These are phyloP conservation scores for Caryopteris hybrid DNA, from an alignment of 305 asterid species.

Conservation along the genomic window DNA sequence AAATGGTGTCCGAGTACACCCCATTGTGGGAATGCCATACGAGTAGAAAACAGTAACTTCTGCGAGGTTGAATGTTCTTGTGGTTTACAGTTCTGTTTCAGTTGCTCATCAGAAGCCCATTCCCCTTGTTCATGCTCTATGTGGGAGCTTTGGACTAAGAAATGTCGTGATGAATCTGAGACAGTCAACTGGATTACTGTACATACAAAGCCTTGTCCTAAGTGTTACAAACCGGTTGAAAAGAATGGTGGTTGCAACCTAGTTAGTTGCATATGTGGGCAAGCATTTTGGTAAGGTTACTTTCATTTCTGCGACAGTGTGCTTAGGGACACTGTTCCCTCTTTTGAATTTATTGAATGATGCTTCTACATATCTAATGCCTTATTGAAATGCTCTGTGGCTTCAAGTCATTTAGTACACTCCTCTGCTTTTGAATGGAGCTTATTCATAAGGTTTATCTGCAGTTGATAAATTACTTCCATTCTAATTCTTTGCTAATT, in stretches of 20 bases:
- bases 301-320: neutral
- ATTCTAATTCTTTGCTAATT: neutral
- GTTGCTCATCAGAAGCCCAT: slow-evolving; percentile 77
- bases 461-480: neutral
- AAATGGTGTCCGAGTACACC: slow-evolving; percentile 93
- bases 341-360: neutral
- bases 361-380: neutral
- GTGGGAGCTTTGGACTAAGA: slow-evolving; percentile 89
- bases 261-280: slow-evolving; percentile 84
- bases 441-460: neutral
- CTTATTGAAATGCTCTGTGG: neutral
- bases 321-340: neutral
- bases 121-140: slow-evolving; percentile 91
- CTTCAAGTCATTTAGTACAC: neutral
- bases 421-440: neutral
- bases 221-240: slow-evolving; percentile 90
- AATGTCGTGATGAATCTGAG: slow-evolving; percentile 84
- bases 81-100: slow-evolving; percentile 85
- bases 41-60: slow-evolving; percentile 71
- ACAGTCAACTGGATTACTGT: slow-evolving; percentile 90
- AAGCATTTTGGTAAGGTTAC: slow-evolving; percentile 67
- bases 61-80: slow-evolving; percentile 93
- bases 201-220: slow-evolving; percentile 86
- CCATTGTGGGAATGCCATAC: slow-evolving; percentile 90
- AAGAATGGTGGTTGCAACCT: slow-evolving; percentile 93